Evolutionary conservation across 768 basidiomycete genomes (phyloP), one percentile per base, ranked within the genome.

Genomic region (Macrolepiota fuliginosa): DNA sequence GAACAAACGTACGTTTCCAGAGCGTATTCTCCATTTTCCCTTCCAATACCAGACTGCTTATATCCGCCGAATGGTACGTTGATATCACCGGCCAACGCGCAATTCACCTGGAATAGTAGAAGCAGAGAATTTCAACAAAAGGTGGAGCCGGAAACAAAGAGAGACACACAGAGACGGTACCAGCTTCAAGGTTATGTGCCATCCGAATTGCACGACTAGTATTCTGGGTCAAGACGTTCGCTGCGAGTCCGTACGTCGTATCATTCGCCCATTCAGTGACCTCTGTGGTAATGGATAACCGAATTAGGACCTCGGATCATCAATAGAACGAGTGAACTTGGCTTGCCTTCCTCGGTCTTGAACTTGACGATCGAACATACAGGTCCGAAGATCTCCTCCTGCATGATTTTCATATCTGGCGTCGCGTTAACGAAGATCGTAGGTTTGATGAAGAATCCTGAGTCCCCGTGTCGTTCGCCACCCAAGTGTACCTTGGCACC

Each of bases 171-270:
- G 12, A 65, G 71, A 63, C 50, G 19, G 47, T 63, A 0, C 65
- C 65, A 1, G 65, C 59, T 29, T 65, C 55, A 7, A 65, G 29
- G 29, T 53, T 75, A 71, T 89, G 82, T 27, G 90, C 85, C 12
- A 85, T 82, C 51, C 73, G 72, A 61, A 92, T 75, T 1, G 89
- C 92, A 35, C 87, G 80, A 58, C 77, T 83, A 71, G 91, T 72
- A 76, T 94, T 79, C 68, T 80, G 74, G 52, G 88, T 83, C 78
- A 91, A 91, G 55, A 95, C 83, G 7, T 89, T 86, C 2, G 87
- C 85, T 6, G 90, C 91, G 29, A 94, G 83, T 47, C 93, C 93
- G 74, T 93, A 92, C 1, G 53, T 78, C 0, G 87, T 86, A 70
- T 92, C 84, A 75, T 94, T 94, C 46, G 91, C 91, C 69, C 81